Conservation (phyloP, 2,329 filamentous ascomycete genomes). For the Scedosporium apiospermum region DNA sequence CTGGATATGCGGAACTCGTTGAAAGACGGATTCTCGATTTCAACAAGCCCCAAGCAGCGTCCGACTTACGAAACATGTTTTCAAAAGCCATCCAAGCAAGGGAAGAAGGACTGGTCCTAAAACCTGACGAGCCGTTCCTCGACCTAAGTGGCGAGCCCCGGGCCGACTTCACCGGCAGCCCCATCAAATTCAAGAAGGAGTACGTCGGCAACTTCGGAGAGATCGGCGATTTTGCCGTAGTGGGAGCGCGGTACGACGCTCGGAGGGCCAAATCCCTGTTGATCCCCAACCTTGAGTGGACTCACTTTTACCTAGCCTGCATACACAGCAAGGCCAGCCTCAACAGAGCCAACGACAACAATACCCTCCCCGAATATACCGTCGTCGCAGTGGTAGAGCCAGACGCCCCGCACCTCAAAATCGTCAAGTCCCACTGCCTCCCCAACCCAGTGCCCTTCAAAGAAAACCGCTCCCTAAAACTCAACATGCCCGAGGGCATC, state of each 20-base stretch:
- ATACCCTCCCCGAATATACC: conserved; percentile 48
- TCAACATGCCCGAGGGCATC: conserved; percentile 37
- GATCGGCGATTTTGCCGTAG: conserved; percentile 70
- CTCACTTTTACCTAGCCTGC: conserved; percentile 72
- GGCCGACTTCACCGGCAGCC: conserved; percentile 34
- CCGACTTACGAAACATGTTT: conserved; percentile 53
- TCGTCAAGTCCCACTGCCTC: conserved; percentile 38
- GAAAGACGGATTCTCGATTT: conserved; percentile 62
- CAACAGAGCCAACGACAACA: conserved; percentile 26
- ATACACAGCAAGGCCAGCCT: conserved; percentile 57
- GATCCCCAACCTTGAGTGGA: conserved; percentile 56
- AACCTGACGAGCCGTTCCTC: conserved; percentile 73
- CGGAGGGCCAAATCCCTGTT: conserved; percentile 47
- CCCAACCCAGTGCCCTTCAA: conserved; percentile 28
- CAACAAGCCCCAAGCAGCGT: conserved; percentile 36
- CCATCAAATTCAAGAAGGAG: conserved; percentile 83
- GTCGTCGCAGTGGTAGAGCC: conserved; percentile 57
- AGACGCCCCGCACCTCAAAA: conserved; percentile 38
- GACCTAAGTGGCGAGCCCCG: conserved; percentile 28
- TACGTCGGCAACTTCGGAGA: conserved; percentile 72
- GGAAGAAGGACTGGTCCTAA: conserved; percentile 74
- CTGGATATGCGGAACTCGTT: conserved; percentile 58
- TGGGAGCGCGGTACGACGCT: conserved; percentile 65
- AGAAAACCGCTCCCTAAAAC: conserved; percentile 29
- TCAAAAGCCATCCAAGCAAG: conserved; percentile 53